Evolutionary conservation across 176 grass and related monocot species (phyloP).

Genomic region (Aegilops sharonensis): DNA sequence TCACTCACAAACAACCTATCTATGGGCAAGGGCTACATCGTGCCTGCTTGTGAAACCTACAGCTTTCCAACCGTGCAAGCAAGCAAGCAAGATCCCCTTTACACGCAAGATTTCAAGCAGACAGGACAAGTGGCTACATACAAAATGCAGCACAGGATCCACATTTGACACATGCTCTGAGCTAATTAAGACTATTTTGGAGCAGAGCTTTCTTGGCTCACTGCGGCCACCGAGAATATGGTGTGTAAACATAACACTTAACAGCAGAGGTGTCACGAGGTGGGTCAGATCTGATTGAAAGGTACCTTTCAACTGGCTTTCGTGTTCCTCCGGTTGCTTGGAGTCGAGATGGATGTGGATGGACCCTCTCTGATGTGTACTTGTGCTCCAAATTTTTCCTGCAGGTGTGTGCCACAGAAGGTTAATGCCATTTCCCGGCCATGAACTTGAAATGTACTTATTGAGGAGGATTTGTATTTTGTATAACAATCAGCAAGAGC

Average conservation of each 20-base stretch:
- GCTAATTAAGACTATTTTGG: conserved; percentile 32
- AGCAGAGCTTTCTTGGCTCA: conserved; percentile 1
- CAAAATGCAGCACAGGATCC: not conserved
- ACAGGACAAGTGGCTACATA: not conserved
- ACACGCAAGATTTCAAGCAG: not conserved
- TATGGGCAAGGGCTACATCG: not conserved
- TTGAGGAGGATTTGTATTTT: no score
- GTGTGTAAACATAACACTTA: no score
- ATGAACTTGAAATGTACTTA: not conserved
- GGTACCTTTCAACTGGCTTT: conserved; percentile 31
- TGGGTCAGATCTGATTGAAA: conserved; percentile 28
- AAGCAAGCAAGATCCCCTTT: conserved; percentile 1
- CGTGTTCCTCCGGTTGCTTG: not conserved
- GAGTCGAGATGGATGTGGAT: conserved; percentile 20
- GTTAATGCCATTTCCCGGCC: not conserved
- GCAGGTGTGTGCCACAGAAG: not conserved
- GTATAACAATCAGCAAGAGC: not conserved
- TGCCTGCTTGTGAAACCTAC: not conserved
- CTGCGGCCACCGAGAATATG: not conserved
- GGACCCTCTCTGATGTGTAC: not conserved
- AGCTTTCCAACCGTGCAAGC: conserved; percentile 1
- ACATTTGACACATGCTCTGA: not conserved
- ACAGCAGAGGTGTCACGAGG: not conserved
- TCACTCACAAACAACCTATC: not conserved
- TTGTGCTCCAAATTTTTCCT: conserved; percentile 7